Evolutionary conservation across 2,329 filamentous ascomycete species (phyloP), one percentile per base, ranked within the genome.

Genomic region (Macroventuria anomochaeta): DNA sequence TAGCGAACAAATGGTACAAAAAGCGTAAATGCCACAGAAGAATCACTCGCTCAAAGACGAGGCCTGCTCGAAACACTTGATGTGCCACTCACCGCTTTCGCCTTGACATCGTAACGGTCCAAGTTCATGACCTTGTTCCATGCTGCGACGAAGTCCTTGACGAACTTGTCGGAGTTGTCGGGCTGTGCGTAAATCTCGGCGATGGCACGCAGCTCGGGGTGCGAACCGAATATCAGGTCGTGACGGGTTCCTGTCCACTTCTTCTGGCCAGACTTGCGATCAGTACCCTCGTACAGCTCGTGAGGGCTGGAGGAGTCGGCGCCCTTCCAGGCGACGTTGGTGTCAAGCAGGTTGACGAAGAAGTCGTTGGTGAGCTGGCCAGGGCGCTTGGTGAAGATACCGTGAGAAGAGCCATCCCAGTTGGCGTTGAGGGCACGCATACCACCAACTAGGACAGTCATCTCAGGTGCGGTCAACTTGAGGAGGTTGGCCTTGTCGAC

Each of bases 301-400:
- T 51, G 25, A 17, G 55, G 57, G 42, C 76, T 61, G 44, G 57
- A 76, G n/a, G 64, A 61, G 52, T 77, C 76, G 32, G 76, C 76
- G 0, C 82, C 66, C 76, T 85, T 85, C 89, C 89, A 92, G 18
- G 76, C 79, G 6, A 83, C 89, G 73, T 75, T 77, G 65, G 81
- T 83, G 67, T 91, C 88, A 20, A 93, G 83, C 1, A 93, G 80
- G 77, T 92, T 91, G 75, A 90, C 83, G 69, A 93, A 93, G 82
- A 91, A 93, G 77, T 92, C 89, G 75, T 89, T 91, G 68, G 85
- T 89, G 65, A 93, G 80, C 63, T 84, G 75, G 34, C 89, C 89
- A 1, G 88, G 86, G 7, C 79, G 80, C 63, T 81, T 80, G 51
- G 89, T 93, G 68, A 92, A 80, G 53, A 92, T 81, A 54, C 89